Evolutionary conservation across 1,284 basidiomycete species (phyloP), one percentile per base, ranked within the genome.

Genomic region (Ustilago hordei): DNA sequence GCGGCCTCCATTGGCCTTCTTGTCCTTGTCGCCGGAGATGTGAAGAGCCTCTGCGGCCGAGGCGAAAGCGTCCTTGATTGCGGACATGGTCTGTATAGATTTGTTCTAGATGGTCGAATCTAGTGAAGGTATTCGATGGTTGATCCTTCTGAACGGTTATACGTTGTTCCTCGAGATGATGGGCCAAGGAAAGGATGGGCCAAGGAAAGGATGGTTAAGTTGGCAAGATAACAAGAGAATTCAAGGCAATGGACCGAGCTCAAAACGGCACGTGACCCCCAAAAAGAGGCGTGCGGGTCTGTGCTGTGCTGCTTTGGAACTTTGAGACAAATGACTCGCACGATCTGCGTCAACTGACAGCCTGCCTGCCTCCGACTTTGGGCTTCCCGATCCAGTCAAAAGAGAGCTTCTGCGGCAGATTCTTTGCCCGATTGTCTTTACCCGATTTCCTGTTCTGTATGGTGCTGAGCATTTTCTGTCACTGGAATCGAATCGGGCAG

Each of bases 41-140:
- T 80, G 75, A 52, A 82, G 76, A 12, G 73, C 74, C 53, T 80
- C 80, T 50, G 80, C 80, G 58, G 80, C 80, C 53, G 71, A 69
- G 11, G 76, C 61, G 53, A 82, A 57, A 8, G 80, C 76, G 72
- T 82, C 80, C 76, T 82, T 80, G 73, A 82, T 80, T 15, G 79
- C 74, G 64, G 81, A 75, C 78, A 81, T 81, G 53, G 7, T 79
- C 39, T 17, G 48, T n/a, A 43, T 65, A 36, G 36, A 9, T 39
- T 2, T n/a, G 13, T 38, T 39, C 53, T 71, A 52, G 47, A 47
- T 8, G 34, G 48, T 38, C 53, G 54, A 36, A 23, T 17, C 41
- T 60, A 31, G 52, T 19, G 19, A 13, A 9, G 35, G n/a, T 39
- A 6, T 38, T 13, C 32, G 31, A 15, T 43, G 31, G 17, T 50